These are phyloP conservation scores for Parastagonospora nodorum DNA, from an alignment of 2,329 filamentous ascomycete species.

Conservation along the genomic window DNA sequence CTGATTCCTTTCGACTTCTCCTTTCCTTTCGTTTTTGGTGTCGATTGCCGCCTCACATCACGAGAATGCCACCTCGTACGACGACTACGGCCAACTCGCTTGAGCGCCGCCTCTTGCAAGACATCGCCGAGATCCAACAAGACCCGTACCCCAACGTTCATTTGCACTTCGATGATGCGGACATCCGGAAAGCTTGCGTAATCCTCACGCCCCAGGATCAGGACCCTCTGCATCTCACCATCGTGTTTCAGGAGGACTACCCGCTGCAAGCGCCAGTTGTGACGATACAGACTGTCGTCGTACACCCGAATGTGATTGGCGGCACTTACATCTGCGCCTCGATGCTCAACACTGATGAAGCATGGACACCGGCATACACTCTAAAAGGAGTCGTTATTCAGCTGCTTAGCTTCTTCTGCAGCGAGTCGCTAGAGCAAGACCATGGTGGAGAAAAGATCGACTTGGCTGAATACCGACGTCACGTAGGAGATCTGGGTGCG, in stretches of 20 bases:
- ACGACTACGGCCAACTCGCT: constrained; percentile 8
- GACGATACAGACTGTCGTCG: constrained; percentile 49
- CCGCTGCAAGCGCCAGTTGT: constrained; percentile 50
- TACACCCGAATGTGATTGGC: constrained; percentile 56
- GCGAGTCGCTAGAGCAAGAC: constrained; percentile 52
- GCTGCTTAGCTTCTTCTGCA: constrained; percentile 59
- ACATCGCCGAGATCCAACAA: constrained; percentile 54
- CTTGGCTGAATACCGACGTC: constrained; percentile 24
- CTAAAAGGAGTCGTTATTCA: constrained; percentile 58
- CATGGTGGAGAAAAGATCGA: constrained; percentile 28
- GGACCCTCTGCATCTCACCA: constrained; percentile 50
- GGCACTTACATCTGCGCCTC: constrained; percentile 53
- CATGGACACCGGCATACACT: constrained; percentile 58
- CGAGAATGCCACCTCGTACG: background rate
- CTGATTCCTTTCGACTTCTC: background rate
- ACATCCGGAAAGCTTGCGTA: constrained; percentile 50
- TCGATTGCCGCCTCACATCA: background rate
- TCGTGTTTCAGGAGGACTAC: constrained; percentile 46
- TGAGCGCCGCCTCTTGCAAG: constrained; percentile 43
- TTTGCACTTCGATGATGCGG: constrained; percentile 46
- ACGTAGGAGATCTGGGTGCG: too few relatives aligned
- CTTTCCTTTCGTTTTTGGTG: background rate
- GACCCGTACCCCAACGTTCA: constrained; percentile 55
- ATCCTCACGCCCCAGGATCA: constrained; percentile 50
- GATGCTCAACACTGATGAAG: constrained; percentile 51